Base-by-base conservation (phyloP, 345 rosid genomes). In the Psidium guajava region DNA sequence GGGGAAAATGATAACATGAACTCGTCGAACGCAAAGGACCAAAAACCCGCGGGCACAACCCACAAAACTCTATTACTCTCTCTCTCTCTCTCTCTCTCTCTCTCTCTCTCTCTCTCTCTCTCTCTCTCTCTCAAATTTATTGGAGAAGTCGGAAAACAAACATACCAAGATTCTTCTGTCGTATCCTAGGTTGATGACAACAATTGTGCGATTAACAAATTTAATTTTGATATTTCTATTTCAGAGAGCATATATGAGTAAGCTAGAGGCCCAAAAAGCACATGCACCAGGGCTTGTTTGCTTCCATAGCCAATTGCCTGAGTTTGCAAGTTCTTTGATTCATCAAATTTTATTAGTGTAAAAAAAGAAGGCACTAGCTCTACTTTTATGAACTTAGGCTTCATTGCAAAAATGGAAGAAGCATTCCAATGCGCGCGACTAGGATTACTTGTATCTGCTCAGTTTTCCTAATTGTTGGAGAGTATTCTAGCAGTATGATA, bases 221-320 rank as follows among this genome's bases (percentile, higher is more conserved):
- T 69, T 1, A 24, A 32, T 69, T 69, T 69, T 22, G 24, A 44
- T 32, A 5, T 6, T 57, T 83, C 81, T 84, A 22, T 52, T 86
- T 88, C 90, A 96, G 99, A 93, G 84, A 90, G 90, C 86, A 86
- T 93, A 94, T 87, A 89, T 56, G 91, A 92, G 88, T 54, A 85
- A 91, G 86, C 98, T 98, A 40, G 74, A 59, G 44, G 88, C 93
- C 54, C 95, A 92, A 87, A 92, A 91, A 75, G 91, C 86, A 64
- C 86, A 92, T 14, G 99, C 99, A 28, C 97, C 98, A 0, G 98
- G 98, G n/a, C 94, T 97, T 54, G 98, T 87, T 16, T 95, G 90
- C 91, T 91, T 97, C 88, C 98, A 97, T 92, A 95, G 95, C 80
- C 99, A 98, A 2, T 86, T 97, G 91, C 98, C 98, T 22, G 99